A percentile compares a stretch with the other conserved stretches of the same genome.
Conservation (phyloP, 164 flowering plant genomes). For the Stephania cephalantha region DNA sequence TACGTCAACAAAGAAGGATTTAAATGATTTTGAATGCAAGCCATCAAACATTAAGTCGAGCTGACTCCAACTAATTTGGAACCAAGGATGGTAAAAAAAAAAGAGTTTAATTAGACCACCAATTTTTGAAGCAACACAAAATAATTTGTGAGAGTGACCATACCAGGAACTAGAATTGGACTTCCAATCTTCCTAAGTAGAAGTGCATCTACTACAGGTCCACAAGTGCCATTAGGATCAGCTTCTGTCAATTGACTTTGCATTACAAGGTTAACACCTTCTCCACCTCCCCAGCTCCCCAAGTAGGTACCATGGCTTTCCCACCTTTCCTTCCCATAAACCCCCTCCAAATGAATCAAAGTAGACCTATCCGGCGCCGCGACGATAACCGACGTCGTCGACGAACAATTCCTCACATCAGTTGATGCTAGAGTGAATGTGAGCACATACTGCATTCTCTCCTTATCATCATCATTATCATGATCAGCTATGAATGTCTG, state of each 20-base stretch:
- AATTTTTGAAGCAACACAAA: background rate
- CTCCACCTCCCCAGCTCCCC: slow-evolving; percentile 32
- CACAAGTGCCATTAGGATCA: slow-evolving; percentile 29
- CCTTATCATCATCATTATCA: background rate
- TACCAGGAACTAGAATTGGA: slow-evolving; percentile 21
- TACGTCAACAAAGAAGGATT: too few relatives aligned
- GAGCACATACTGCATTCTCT: slow-evolving; percentile 20
- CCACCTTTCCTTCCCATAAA: slow-evolving; percentile 33
- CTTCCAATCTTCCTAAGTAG: slow-evolving; percentile 22
- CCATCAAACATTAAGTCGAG: too few relatives aligned
- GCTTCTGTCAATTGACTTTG: slow-evolving; percentile 29
- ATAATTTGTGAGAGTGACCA: background rate
- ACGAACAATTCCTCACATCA: slow-evolving; percentile 28
- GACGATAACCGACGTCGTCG: slow-evolving; percentile 14
- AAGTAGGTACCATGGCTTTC: slow-evolving; percentile 32
- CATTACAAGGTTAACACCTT: slow-evolving; percentile 28
- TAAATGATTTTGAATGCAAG: too few relatives aligned
- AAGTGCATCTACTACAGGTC: slow-evolving; percentile 34
- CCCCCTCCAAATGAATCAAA: slow-evolving; percentile 17
- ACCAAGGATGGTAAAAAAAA: too few relatives aligned
- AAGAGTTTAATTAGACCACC: too few relatives aligned
- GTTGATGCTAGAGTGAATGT: slow-evolving; percentile 32
- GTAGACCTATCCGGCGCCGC: slow-evolving; percentile 29
- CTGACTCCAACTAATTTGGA: too few relatives aligned
- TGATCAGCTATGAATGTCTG: slow-evolving; percentile 32